Evolutionary conservation across 2,329 filamentous ascomycete species (phyloP).

Genomic region (Colletotrichum tropicale): DNA sequence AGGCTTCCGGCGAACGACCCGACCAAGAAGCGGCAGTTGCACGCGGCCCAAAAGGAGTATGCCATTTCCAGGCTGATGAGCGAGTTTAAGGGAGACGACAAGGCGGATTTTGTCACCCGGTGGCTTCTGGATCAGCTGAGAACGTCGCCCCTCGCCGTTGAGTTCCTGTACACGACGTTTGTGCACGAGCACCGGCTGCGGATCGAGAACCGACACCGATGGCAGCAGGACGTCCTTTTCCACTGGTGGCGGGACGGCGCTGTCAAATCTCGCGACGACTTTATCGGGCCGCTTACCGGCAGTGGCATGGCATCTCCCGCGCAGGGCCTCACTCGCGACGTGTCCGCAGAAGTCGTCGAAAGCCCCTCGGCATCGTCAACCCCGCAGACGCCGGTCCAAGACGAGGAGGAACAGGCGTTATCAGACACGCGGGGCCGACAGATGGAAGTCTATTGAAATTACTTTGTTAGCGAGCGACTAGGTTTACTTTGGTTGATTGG

Average conservation of each 20-base stretch:
- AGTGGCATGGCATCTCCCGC: background rate
- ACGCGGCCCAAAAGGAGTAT: slow-evolving; percentile 51
- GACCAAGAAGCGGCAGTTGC: slow-evolving; percentile 35
- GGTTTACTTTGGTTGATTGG: background rate
- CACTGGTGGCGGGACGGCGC: slow-evolving; percentile 39
- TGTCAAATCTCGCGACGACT: slow-evolving; percentile 1
- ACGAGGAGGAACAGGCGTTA: background rate
- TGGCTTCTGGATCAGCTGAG: slow-evolving; percentile 59
- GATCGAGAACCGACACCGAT: slow-evolving; percentile 36
- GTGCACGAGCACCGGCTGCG: slow-evolving; percentile 32
- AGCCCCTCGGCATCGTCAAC: background rate
- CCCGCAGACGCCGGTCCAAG: background rate
- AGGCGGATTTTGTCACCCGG: slow-evolving; percentile 51
- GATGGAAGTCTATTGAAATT: background rate
- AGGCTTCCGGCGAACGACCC: slow-evolving; percentile 40
- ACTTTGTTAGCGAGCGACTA: background rate
- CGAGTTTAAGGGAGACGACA: slow-evolving; percentile 39
- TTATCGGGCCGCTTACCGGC: slow-evolving; percentile 2
- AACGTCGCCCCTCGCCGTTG: slow-evolving; percentile 47
- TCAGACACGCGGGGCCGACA: background rate
- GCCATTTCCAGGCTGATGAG: slow-evolving; percentile 48
- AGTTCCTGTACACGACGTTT: slow-evolving; percentile 45
- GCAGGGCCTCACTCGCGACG: background rate
- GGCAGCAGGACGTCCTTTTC: slow-evolving; percentile 41
- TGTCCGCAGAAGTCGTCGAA: background rate